phyloP scores from a whole-genome alignment of 208 protist species.

The Leishmania tarentolae region DNA sequence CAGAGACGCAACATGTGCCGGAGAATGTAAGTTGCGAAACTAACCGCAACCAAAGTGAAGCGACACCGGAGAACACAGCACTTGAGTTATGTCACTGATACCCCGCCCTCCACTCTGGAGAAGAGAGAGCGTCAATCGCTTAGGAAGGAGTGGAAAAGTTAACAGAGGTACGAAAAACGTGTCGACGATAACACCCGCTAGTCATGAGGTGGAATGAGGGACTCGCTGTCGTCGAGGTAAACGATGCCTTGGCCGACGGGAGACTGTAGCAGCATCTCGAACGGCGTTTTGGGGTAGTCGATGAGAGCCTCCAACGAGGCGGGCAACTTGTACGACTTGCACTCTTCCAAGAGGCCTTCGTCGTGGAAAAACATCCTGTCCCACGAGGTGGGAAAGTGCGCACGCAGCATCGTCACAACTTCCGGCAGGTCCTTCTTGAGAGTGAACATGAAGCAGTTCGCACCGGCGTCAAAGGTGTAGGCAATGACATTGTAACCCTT shows the following conservation, averaged over 20 bases:
- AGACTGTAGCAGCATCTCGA: constrained; percentile 88
- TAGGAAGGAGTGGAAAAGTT: not conserved
- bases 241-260: constrained; percentile 71
- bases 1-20: not conserved
- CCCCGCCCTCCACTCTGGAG: not conserved
- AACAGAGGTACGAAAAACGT: not conserved
- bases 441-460: constrained; percentile 98
- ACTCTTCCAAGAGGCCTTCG: constrained; percentile 44
- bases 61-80: not conserved
- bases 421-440: constrained; percentile 85
- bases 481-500: constrained; percentile 78
- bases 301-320: constrained; percentile 58
- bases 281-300: constrained; percentile 78
- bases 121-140: not conserved
- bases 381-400: constrained; percentile 90
- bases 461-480: constrained; percentile 99
- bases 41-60: not conserved
- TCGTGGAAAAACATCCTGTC: constrained; percentile 80
- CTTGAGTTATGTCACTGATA: not conserved
- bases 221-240: constrained; percentile 57
- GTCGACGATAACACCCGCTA: not conserved
- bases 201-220: constrained; percentile 32
- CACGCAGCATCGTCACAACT: constrained; percentile 83
- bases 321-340: constrained; percentile 35
- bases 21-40: not conserved